Conservation (phyloP, 1,139 yeast genomes). For the Hemisphaericaspora xylofermentans region DNA sequence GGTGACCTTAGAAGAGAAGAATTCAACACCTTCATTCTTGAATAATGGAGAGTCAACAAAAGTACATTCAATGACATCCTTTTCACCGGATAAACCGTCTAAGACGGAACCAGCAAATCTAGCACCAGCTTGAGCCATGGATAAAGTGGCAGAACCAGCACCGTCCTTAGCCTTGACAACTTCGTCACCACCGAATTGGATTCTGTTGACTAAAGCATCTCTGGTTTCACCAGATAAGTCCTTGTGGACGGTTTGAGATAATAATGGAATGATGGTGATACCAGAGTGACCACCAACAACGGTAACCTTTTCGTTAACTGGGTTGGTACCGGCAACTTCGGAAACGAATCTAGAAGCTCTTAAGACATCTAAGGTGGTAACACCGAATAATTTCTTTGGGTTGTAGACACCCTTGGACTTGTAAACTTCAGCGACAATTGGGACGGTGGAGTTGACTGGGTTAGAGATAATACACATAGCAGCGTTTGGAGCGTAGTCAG, state of each 20-base stretch:
- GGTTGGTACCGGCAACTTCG: constrained; percentile 54
- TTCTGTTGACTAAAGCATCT: constrained; percentile 76
- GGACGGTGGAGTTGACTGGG: constrained; percentile 96
- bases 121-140: constrained; percentile 97
- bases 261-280: constrained; percentile 86
- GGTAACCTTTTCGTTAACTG: constrained; percentile 63
- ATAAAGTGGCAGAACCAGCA: constrained; percentile 89
- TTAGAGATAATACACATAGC: constrained; percentile 80
- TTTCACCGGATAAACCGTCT: constrained; percentile 54
- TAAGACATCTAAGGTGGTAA: constrained; percentile 86
- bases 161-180: constrained; percentile 95
- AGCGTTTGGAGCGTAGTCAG: constrained; percentile 71
- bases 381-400: constrained; percentile 84
- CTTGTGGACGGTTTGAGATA: constrained; percentile 62
- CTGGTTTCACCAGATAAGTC: constrained; percentile 52
- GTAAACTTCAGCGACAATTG: constrained; percentile 84
- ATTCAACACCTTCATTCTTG: constrained; percentile 52
- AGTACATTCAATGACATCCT: constrained; percentile 49
- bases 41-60: constrained; percentile 52
- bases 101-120: constrained; percentile 66
- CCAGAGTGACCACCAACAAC: constrained; percentile 98
- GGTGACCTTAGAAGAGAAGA: constrained; percentile 65
- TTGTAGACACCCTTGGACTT: constrained; percentile 73
- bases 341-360: constrained; percentile 84
- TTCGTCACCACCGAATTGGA: constrained; percentile 97